Conservation (phyloP, 805 yeast genomes). For the Wickerhamomyces chambardii region DNA sequence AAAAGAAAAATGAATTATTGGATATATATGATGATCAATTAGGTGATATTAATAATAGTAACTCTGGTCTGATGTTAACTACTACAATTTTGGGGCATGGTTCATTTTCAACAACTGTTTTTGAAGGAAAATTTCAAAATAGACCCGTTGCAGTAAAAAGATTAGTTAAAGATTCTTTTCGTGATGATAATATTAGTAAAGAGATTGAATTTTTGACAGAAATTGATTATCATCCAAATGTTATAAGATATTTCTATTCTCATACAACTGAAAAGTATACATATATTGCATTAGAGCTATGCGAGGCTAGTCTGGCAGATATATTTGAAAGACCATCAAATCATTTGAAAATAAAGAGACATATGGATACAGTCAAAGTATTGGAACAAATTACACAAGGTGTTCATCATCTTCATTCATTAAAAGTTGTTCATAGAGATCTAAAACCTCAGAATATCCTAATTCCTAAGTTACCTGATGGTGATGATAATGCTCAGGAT, state of each 20-base stretch:
- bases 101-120: slow-evolving; percentile 94
- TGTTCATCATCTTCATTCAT: slow-evolving; percentile 73
- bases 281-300: slow-evolving; percentile 88
- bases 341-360: slow-evolving; percentile 25
- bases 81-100: slow-evolving; percentile 87
- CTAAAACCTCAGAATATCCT: slow-evolving; percentile 90
- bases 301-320: slow-evolving; percentile 85
- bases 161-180: slow-evolving; percentile 87
- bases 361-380: slow-evolving; percentile 42
- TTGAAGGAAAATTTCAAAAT: slow-evolving; percentile 80
- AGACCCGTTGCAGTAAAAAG: slow-evolving; percentile 95
- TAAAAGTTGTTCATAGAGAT: slow-evolving; percentile 92
- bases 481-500: slow-evolving; percentile 21
- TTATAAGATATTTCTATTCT: slow-evolving; percentile 88
- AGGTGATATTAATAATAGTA: slow-evolving; percentile 1
- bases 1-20: slow-evolving; percentile 1
- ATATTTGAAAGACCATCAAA: slow-evolving; percentile 48
- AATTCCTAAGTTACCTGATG: slow-evolving; percentile 52
- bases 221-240: slow-evolving; percentile 96
- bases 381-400: slow-evolving; percentile 79
- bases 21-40: background rate
- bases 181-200: slow-evolving; percentile 88
- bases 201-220: slow-evolving; percentile 85
- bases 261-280: slow-evolving; percentile 81
- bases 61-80: slow-evolving; percentile 45